Evolutionary conservation across 1,284 basidiomycete genomes (phyloP).

Genomic region (Austroboletus sp.): DNA sequence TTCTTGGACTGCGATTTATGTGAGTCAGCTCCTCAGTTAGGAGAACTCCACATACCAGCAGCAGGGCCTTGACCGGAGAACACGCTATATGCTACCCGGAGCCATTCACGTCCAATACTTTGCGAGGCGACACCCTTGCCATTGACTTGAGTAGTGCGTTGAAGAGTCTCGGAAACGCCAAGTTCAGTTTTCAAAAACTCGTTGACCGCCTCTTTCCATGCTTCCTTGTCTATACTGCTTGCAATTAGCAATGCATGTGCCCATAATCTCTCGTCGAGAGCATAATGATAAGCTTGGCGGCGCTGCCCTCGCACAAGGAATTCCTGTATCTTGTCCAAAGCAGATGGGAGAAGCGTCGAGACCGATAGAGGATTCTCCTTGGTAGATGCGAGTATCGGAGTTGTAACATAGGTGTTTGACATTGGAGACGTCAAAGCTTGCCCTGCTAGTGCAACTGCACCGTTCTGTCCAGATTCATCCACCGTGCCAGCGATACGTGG

Average conservation of each 20-base stretch:
- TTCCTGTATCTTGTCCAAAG: slow-evolving; percentile 73
- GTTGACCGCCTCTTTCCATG: slow-evolving; percentile 86
- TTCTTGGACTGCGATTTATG: slow-evolving; percentile 58
- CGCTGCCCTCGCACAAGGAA: slow-evolving; percentile 80
- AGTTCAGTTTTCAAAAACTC: slow-evolving; percentile 84
- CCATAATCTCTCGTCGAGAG: slow-evolving; percentile 85
- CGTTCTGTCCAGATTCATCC: slow-evolving; percentile 19
- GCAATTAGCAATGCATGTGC: slow-evolving; percentile 94
- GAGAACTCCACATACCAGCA: slow-evolving; percentile 48
- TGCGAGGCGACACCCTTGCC: slow-evolving; percentile 11
- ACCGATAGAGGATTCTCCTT: slow-evolving; percentile 44
- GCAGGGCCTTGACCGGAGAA: slow-evolving; percentile 78
- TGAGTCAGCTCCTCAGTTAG: slow-evolving; percentile 1
- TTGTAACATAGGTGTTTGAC: slow-evolving; percentile 17
- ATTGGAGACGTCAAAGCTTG: slow-evolving; percentile 16
- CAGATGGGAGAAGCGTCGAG: slow-evolving; percentile 48
- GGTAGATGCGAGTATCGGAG: slow-evolving; percentile 18
- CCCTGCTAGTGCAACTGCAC: slow-evolving; percentile 17
- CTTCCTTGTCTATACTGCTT: slow-evolving; percentile 86
- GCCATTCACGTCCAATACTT: slow-evolving; percentile 56
- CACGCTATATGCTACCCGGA: slow-evolving; percentile 80
- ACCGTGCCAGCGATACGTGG: slow-evolving; percentile 41
- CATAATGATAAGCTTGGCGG: slow-evolving; percentile 81
- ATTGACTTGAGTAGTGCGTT: slow-evolving; percentile 16
- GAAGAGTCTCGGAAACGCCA: slow-evolving; percentile 35